Evolutionary conservation across 495 filamentous ascomycete species (phyloP).

Genomic region (Penicillium canescens): DNA sequence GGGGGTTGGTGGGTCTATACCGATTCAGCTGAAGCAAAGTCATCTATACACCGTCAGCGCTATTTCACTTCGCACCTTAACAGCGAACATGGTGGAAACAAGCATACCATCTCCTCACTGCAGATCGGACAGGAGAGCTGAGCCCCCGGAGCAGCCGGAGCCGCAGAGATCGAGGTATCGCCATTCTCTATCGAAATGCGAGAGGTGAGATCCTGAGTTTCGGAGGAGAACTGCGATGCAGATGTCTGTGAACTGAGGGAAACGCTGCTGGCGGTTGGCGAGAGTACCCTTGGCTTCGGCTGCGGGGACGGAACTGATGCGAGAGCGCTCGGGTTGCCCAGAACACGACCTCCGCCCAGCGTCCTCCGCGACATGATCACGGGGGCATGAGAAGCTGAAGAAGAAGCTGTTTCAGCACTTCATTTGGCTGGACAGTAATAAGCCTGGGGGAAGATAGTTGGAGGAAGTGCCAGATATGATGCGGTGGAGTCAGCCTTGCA

Average conservation of each 20-base stretch:
- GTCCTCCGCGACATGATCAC: conserved; percentile 75
- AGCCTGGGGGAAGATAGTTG: conserved; percentile 11
- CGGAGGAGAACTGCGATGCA: conserved; percentile 56
- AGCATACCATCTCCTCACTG: conserved; percentile 86
- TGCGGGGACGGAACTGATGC: conserved; percentile 62
- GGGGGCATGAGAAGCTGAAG: conserved; percentile 40
- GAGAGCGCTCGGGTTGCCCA: conserved; percentile 78
- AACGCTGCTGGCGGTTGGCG: conserved; percentile 59
- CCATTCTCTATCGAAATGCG: conserved; percentile 57
- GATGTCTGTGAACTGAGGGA: conserved; percentile 65
- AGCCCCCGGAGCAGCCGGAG: conserved; percentile 55
- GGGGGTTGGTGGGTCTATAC: conserved; percentile 38
- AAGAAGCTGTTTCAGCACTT: conserved; percentile 17
- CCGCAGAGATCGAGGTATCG: conserved; percentile 45
- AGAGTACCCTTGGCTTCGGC: conserved; percentile 54
- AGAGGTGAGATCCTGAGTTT: conserved; percentile 59
- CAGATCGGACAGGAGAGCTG: conserved; percentile 92
- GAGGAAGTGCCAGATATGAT: conserved; percentile 23
- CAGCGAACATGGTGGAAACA: neutral
- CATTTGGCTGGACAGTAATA: conserved; percentile 20
- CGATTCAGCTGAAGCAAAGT: conserved; percentile 91
- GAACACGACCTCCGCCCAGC: conserved; percentile 84
- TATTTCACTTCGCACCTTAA: conserved; percentile 6
- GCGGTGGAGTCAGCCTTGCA: conserved; percentile 31
- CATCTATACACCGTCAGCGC: conserved; percentile 52